Evolutionary conservation across 2,329 filamentous ascomycete genomes (phyloP).

Genomic region (Gaeumannomyces tritici): DNA sequence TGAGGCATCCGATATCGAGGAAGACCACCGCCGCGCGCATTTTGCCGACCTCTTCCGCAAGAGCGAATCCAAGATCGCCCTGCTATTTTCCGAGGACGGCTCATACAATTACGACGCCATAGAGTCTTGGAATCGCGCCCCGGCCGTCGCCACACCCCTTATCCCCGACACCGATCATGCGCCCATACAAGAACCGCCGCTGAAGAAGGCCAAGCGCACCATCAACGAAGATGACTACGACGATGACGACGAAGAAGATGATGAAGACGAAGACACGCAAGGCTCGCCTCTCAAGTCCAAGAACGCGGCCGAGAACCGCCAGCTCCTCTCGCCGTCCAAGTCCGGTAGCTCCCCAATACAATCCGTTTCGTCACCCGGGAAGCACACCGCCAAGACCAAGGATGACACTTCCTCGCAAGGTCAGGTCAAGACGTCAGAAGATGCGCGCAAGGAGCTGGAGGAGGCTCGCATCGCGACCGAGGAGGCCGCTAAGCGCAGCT

Average conservation of each 20-base stretch:
- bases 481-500: slow-evolving; percentile 79
- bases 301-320: slow-evolving; percentile 39
- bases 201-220: slow-evolving; percentile 66
- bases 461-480: slow-evolving; percentile 86
- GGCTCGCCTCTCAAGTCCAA: slow-evolving; percentile 41
- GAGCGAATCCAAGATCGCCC: slow-evolving; percentile 66
- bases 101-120: slow-evolving; percentile 41
- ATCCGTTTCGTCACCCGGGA: slow-evolving; percentile 51
- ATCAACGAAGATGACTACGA: slow-evolving; percentile 83
- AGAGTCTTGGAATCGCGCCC: slow-evolving; percentile 37
- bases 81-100: slow-evolving; percentile 58
- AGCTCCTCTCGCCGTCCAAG: slow-evolving; percentile 59
- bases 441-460: slow-evolving; percentile 87
- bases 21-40: slow-evolving; percentile 61
- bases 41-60: slow-evolving; percentile 72
- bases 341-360: slow-evolving; percentile 58
- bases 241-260: slow-evolving; percentile 72
- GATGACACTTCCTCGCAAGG: slow-evolving; percentile 36
- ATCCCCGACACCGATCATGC: slow-evolving; percentile 49
- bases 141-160: slow-evolving; percentile 23
- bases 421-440: slow-evolving; percentile 64
- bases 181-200: slow-evolving; percentile 48
- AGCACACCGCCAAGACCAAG: slow-evolving; percentile 43
- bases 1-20: slow-evolving; percentile 55
- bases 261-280: slow-evolving; percentile 47